Base-by-base conservation (phyloP, 495 filamentous ascomycete genomes). In the Talaromyces proteolyticus region DNA sequence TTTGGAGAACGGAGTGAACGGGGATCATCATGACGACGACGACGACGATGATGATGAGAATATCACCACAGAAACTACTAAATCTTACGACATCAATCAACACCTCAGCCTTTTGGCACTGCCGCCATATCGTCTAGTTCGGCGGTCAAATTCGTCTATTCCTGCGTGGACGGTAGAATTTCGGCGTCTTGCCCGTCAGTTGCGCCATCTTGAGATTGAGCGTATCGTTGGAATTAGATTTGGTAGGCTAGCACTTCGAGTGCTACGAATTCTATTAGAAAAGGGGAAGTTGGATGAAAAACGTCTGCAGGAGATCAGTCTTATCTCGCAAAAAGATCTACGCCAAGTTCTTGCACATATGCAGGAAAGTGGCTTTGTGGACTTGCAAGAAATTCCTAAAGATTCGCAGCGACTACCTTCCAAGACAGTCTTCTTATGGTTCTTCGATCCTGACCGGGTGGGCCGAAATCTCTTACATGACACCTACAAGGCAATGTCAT, bases 251-350 rank as follows among this genome's bases (percentile, higher is more conserved):
- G 90, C 88, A 3, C 72, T 86, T 3, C 87, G 91, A 4, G 74
- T 97, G 4, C 73, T 88, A 41, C 85, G 87, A 21, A 87, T 97
- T 36, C 79, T 97, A 14, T 79, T 85, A 38, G 82, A 82, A 44
- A 88, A 90, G 57, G 94, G 93, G 19, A 94, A 92, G 64, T 71
- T 96, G 14, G 91, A 96, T 52, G 93, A 99, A 62, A 95, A 93
- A 60, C 81, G 83, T 36, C 68, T 96, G 7, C 78, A 84, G 23
- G 80, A 81, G 29, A 72, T 88, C 49, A 84, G 82, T 48, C 75
- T 97, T 49, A 78, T 95, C 54, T 81, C 80, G 20, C 86, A 89
- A 58, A 84, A 87, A 46, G 85, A 93, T 41, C 74, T 95, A 40
- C 89, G 92, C 12, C 77, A 85, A 48, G 84, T 88, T 51, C 82